Percentiles rank a stretch among this genome's conserved stretches.
These are phyloP conservation scores for Cladochytrium replicatum DNA, from an alignment of 192 early-diverging fungal species.

Conservation along the genomic window DNA sequence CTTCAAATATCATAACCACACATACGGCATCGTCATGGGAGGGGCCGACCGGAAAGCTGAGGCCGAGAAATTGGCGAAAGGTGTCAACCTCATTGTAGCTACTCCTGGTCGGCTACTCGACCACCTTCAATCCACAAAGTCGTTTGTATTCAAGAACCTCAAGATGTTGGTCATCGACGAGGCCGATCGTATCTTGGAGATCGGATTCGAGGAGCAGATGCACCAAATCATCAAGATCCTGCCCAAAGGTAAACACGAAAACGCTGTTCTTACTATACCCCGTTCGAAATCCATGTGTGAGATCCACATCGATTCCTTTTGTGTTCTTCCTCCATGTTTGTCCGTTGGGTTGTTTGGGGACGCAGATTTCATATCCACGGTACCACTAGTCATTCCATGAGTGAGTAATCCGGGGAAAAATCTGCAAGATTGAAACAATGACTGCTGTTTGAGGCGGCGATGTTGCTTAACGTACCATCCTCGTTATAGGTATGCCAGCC, in stretches of 20 bases:
- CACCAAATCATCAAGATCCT: constrained; percentile 91
- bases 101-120: constrained; percentile 96
- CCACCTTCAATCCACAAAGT: constrained; percentile 96
- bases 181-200: constrained; percentile 96
- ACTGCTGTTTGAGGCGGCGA: constrained; percentile 23
- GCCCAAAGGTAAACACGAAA: constrained; percentile 53
- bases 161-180: constrained; percentile 93
- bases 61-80: constrained; percentile 89
- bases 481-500: constrained; percentile 25
- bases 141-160: constrained; percentile 89
- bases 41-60: constrained; percentile 95
- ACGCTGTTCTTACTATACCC: background rate
- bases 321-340: too few species aligned
- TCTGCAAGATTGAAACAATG: constrained; percentile 1
- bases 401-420: background rate
- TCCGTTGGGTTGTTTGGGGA: too few species aligned
- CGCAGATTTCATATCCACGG: background rate
- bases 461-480: background rate
- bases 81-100: constrained; percentile 91
- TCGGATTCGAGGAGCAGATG: constrained; percentile 99
- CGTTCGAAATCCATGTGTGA: too few species aligned
- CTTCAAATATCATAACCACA: constrained; percentile 88
- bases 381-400: background rate
- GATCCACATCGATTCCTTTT: too few species aligned
- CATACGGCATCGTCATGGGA: constrained; percentile 97